Evolutionary conservation across 352 stramenopile species (phyloP).

Genomic region (Phytophthora hybrid): DNA sequence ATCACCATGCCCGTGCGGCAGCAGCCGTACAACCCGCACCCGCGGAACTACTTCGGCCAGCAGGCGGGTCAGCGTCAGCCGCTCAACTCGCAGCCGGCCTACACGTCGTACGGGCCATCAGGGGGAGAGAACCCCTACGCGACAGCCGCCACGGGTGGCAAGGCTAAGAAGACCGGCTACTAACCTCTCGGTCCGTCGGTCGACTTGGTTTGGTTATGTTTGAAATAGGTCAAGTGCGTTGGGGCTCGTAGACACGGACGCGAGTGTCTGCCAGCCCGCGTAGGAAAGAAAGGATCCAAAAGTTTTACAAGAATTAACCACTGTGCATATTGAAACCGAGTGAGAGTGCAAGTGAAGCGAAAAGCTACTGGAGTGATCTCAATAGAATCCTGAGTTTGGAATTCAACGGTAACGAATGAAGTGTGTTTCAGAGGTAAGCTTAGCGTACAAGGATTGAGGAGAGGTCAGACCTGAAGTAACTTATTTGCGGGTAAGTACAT

Average conservation of each 20-base stretch:
- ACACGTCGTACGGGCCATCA: conserved; percentile 40
- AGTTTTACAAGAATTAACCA: conserved; percentile 43
- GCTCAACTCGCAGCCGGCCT: conserved; percentile 50
- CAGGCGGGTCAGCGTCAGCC: conserved; percentile 45
- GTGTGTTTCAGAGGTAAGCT: too few species aligned
- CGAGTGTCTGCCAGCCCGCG: conserved; percentile 4
- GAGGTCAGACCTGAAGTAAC: too few species aligned
- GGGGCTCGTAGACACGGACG: conserved; percentile 5
- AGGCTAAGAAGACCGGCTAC: conserved; percentile 33
- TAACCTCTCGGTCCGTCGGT: conserved; percentile 5
- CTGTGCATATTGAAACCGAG: conserved; percentile 11
- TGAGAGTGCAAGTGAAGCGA: neutral
- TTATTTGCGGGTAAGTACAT: too few species aligned
- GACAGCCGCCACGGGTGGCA: conserved; percentile 34
- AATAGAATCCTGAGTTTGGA: too few species aligned
- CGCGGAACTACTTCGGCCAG: conserved; percentile 76
- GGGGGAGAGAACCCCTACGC: conserved; percentile 46
- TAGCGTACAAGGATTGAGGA: too few species aligned
- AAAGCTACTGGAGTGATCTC: neutral
- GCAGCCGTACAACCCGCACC: conserved; percentile 83
- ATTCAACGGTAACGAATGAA: too few species aligned
- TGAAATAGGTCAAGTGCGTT: conserved; percentile 38
- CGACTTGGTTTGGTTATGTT: conserved; percentile 21
- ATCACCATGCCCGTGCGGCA: conserved; percentile 87
- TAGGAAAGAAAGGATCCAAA: conserved; percentile 21